phyloP scores from a whole-genome alignment of 345 rosid species.

The sweet orange (Citrus sinensis) region DNA sequence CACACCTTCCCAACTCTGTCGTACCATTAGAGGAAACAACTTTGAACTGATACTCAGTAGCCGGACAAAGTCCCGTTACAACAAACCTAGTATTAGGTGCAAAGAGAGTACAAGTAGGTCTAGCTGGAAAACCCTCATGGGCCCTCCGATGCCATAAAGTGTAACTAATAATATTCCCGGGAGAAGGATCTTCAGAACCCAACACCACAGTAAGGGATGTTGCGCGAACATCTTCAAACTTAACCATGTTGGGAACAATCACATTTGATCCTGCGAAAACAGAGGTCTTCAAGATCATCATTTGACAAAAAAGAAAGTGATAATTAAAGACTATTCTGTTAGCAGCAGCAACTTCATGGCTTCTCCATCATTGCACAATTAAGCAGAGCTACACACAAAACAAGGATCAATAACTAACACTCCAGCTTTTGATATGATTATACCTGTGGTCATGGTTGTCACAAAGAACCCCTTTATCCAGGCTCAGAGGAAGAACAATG shows the following conservation, averaged over 20 bases:
- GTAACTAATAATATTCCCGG: constrained; percentile 43
- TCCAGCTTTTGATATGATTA: not conserved
- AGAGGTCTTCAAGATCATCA: not conserved
- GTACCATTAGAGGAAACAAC: constrained; percentile 49
- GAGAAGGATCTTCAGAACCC: constrained; percentile 39
- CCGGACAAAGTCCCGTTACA: constrained; percentile 61
- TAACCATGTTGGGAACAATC: constrained; percentile 36
- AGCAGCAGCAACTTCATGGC: constrained; percentile 6
- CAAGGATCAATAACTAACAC: not conserved
- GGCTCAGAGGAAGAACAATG: not conserved
- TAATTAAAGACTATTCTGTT: constrained; percentile 1
- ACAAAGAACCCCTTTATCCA: not conserved
- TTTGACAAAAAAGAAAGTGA: not conserved
- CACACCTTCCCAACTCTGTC: constrained; percentile 46
- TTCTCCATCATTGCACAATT: constrained; percentile 1
- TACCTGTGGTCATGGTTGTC: not conserved
- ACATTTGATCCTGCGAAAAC: constrained; percentile 29
- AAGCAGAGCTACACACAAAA: not conserved
- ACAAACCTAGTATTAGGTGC: constrained; percentile 59
- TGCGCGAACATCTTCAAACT: constrained; percentile 60
- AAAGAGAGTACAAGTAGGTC: constrained; percentile 67
- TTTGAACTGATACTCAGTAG: constrained; percentile 65
- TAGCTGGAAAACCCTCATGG: constrained; percentile 49
- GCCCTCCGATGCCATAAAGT: constrained; percentile 79
- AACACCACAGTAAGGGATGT: constrained; percentile 67